These are phyloP conservation scores for Narthecium ossifragum DNA, from an alignment of 106 monocot species.

Conservation along the genomic window DNA sequence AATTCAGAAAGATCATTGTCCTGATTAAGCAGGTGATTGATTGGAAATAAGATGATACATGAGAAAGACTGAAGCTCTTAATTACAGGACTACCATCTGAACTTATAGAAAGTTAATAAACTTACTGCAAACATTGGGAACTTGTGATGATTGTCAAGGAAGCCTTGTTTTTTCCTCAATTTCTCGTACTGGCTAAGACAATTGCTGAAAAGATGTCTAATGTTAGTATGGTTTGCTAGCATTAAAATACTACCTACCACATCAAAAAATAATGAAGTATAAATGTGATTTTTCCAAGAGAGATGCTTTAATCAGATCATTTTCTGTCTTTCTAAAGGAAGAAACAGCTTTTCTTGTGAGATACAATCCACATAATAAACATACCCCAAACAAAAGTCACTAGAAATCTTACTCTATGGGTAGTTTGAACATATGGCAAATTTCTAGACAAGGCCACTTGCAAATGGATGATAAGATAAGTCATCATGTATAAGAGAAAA, in stretches of 20 bases:
- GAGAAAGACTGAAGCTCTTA: not conserved
- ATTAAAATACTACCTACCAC: slow-evolving; percentile 85
- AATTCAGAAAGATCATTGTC: slow-evolving; percentile 99
- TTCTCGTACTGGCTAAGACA: slow-evolving; percentile 90
- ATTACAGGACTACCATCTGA: too few relatives aligned
- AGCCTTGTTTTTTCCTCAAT: slow-evolving; percentile 87
- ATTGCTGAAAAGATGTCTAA: slow-evolving; percentile 88
- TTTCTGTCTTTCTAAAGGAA: too few relatives aligned
- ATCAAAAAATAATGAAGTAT: too few relatives aligned
- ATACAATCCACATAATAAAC: too few relatives aligned
- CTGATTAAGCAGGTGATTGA: slow-evolving; percentile 26
- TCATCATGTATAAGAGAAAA: not conserved
- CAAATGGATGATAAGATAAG: slow-evolving; percentile 6
- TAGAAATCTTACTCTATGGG: slow-evolving; percentile 71
- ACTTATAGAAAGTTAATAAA: too few relatives aligned
- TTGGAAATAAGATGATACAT: not conserved
- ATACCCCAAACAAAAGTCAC: too few relatives aligned
- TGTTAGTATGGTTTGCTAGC: slow-evolving; percentile 99
- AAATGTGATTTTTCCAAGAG: too few relatives aligned
- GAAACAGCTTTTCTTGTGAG: too few relatives aligned
- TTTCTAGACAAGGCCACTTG: slow-evolving; percentile 98
- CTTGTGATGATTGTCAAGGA: slow-evolving; percentile 93
- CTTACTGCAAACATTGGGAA: slow-evolving; percentile 97
- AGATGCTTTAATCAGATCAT: too few relatives aligned
- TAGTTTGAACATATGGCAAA: slow-evolving; percentile 94